These are phyloP conservation scores for Colletotrichum camelliae DNA, from an alignment of 2,329 filamentous ascomycete genomes.

Conservation along the genomic window DNA sequence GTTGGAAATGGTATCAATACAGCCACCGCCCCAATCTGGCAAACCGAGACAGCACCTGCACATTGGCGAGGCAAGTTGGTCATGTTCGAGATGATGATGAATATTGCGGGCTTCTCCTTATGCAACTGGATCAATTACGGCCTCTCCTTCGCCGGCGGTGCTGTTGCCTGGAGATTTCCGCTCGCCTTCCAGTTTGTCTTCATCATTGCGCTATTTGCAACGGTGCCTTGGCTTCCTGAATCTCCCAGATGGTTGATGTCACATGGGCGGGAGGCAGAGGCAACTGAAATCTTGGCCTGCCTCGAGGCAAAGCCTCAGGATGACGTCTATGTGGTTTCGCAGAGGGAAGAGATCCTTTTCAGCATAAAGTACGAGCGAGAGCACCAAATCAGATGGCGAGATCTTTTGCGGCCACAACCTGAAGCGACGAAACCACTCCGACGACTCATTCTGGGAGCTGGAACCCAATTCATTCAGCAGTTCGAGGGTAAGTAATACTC, in stretches of 20 bases:
- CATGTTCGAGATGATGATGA: constrained; percentile 35
- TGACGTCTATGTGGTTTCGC: not conserved
- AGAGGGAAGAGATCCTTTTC: not conserved
- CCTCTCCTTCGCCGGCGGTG: constrained; percentile 38
- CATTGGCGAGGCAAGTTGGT: constrained; percentile 36
- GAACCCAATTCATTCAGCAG: not conserved
- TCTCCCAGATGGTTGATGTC: constrained; percentile 37
- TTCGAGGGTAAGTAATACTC: constrained; percentile 25
- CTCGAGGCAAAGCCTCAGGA: not conserved
- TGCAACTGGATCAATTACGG: constrained; percentile 46
- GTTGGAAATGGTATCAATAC: constrained; percentile 51
- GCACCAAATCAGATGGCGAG: not conserved
- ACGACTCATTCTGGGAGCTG: not conserved
- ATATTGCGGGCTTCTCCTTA: constrained; percentile 35
- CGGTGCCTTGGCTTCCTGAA: constrained; percentile 36
- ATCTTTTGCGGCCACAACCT: not conserved
- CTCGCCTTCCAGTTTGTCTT: constrained; percentile 44
- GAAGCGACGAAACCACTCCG: not conserved
- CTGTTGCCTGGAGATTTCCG: constrained; percentile 47
- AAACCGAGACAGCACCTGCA: constrained; percentile 38
- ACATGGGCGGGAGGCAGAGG: constrained; percentile 32
- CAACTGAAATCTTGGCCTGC: not conserved
- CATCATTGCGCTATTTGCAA: constrained; percentile 30
- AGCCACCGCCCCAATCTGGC: constrained; percentile 42
- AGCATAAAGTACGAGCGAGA: not conserved